A percentile compares a stretch with the other conserved stretches of the same genome.
Evolutionary conservation across 2,329 filamentous ascomycete genomes (phyloP).

Genomic region (Paracoccidioides lutzii): DNA sequence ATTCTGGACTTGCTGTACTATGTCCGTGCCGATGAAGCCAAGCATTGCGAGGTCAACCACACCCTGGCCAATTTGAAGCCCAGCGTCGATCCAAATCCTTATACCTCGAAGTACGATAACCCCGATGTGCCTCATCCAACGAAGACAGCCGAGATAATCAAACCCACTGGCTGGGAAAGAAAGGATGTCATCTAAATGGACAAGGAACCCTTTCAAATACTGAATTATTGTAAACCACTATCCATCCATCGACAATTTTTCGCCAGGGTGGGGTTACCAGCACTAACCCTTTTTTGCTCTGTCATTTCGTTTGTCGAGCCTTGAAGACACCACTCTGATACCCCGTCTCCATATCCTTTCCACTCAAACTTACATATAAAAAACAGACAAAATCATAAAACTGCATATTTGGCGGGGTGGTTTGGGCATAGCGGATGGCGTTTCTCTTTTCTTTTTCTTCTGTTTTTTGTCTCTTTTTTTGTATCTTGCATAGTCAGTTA

Average conservation of each 20-base stretch:
- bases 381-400: background rate
- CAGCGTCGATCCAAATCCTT: conserved; percentile 81
- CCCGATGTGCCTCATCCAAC: conserved; percentile 52
- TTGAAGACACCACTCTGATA: background rate
- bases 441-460: background rate
- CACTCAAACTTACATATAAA: too few relatives aligned
- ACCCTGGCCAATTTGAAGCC: conserved; percentile 82
- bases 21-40: conserved; percentile 78
- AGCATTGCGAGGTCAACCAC: conserved; percentile 90
- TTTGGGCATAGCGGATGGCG: background rate
- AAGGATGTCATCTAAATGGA: conserved; percentile 52
- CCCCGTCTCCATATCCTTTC: background rate
- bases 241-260: background rate
- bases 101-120: conserved; percentile 70
- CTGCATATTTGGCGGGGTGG: background rate
- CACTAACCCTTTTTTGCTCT: too few relatives aligned
- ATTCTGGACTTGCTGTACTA: conserved; percentile 85
- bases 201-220: background rate
- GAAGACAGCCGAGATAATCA: conserved; percentile 51
- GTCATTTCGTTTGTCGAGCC: too few relatives aligned
- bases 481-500: too few relatives aligned
- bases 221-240: background rate
- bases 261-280: too few relatives aligned
- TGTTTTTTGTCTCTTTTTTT: background rate
- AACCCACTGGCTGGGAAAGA: conserved; percentile 68